Evolutionary conservation across 2,329 filamentous ascomycete genomes (phyloP).

Genomic region (Pseudocercospora pini-densiflorae): DNA sequence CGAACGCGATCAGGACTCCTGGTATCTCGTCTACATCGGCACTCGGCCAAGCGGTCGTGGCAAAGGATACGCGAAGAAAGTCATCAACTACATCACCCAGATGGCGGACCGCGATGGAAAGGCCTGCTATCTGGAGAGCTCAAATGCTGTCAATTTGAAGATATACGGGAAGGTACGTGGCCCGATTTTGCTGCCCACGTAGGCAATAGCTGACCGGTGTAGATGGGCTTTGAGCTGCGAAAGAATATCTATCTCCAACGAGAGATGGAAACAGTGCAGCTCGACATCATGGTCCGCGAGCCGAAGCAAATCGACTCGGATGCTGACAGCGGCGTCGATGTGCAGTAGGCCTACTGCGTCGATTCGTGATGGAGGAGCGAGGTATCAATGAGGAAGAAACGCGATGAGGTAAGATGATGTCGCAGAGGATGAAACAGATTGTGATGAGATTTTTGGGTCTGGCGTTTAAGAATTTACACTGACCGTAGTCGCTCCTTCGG

Average conservation of each 20-base stretch:
- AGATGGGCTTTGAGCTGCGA: slow-evolving; percentile 70
- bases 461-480: not conserved
- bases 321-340: slow-evolving; percentile 30
- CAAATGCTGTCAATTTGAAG: slow-evolving; percentile 66
- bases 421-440: slow-evolving; percentile 28
- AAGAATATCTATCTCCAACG: slow-evolving; percentile 67
- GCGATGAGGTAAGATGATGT: not conserved
- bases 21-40: slow-evolving; percentile 84
- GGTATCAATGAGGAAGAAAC: not conserved
- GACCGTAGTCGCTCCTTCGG: slow-evolving; percentile 17
- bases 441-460: slow-evolving; percentile 1
- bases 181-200: no score
- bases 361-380: not conserved
- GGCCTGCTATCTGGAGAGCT: slow-evolving; percentile 79
- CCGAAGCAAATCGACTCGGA: slow-evolving; percentile 46
- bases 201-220: not conserved
- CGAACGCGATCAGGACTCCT: slow-evolving; percentile 67
- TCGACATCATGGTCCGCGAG: slow-evolving; percentile 84
- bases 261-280: slow-evolving; percentile 61
- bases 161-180: slow-evolving; percentile 67
- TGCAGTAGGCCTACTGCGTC: slow-evolving; percentile 17
- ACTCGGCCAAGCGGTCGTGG: slow-evolving; percentile 72
- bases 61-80: slow-evolving; percentile 72
- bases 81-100: slow-evolving; percentile 71
- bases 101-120: slow-evolving; percentile 70